Evolutionary conservation across 1,139 yeast species (phyloP).

Genomic region (Hemisphaericaspora lyxosophila): DNA sequence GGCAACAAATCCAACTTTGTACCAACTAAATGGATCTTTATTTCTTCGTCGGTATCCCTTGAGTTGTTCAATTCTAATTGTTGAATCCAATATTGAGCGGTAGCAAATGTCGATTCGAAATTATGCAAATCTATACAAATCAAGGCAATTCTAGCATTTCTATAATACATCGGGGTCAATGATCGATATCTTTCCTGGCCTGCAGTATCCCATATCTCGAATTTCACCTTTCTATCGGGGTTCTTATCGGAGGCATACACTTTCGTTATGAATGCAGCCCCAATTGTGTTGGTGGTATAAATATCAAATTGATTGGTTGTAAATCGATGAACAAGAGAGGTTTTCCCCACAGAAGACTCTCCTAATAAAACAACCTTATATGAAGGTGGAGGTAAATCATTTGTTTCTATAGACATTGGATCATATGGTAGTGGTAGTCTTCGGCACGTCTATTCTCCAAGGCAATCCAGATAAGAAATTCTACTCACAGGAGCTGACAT

Average conservation of each 20-base stretch:
- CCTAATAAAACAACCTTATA: slow-evolving; percentile 46
- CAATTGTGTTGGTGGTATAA: slow-evolving; percentile 46
- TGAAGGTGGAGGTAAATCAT: slow-evolving; percentile 18
- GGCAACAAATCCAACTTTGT: slow-evolving; percentile 29
- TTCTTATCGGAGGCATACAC: slow-evolving; percentile 20
- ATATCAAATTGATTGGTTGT: slow-evolving; percentile 36
- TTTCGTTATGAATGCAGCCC: slow-evolving; percentile 50
- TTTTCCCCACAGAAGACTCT: slow-evolving; percentile 50
- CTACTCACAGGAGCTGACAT: too few species aligned
- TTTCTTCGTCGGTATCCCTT: slow-evolving; percentile 18
- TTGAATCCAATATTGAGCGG: slow-evolving; percentile 47
- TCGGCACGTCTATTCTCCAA: too few species aligned
- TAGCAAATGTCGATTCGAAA: slow-evolving; percentile 31
- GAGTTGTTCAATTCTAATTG: slow-evolving; percentile 35
- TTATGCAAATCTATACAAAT: slow-evolving; percentile 40
- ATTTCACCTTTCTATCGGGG: slow-evolving; percentile 26
- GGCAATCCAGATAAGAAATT: too few species aligned
- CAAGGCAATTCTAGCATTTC: slow-evolving; percentile 46
- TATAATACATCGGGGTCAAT: slow-evolving; percentile 50
- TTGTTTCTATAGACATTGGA: neutral
- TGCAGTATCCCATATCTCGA: slow-evolving; percentile 56
- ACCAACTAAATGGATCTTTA: slow-evolving; percentile 34
- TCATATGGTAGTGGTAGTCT: too few species aligned
- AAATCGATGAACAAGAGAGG: slow-evolving; percentile 46
- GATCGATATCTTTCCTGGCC: slow-evolving; percentile 51